Base-by-base conservation (phyloP, 2,329 filamentous ascomycete species). In the Hymenoscyphus infarciens region DNA sequence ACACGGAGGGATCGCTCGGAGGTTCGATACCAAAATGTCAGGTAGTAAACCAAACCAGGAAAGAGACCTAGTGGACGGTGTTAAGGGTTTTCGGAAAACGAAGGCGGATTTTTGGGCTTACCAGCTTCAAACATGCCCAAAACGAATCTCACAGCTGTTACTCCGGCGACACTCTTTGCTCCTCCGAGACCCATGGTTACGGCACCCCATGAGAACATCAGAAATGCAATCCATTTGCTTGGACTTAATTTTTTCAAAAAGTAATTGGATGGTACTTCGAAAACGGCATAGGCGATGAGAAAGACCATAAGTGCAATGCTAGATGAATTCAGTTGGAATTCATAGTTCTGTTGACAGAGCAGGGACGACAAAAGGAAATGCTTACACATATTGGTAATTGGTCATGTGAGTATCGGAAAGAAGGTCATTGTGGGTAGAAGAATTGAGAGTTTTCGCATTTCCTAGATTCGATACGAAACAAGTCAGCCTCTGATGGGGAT, bases 391-490 rank as follows among this genome's bases (percentile, higher is more conserved):
- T 70, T 89, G 79, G 70, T 81, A 78, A 59, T 82, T 79, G 1
- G 82, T 84, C 82, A 89, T 88, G 66, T 79, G 68, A 1, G 86
- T 87, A 70, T 85, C 81, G 19, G 80, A 78, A 39, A 89, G 80
- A 67, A 91, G 81, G 75, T 89, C 86, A 72, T 90, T 77, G 54
- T 79, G 73, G 0, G 82, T 82, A 11, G 83, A 78, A 22, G 81
- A 76, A 71, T 90, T 89, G 65, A 90, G 78, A 29, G 89, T 83
- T 74, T 84, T 86, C 52, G 87, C 86, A 72, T 88, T 88, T 62
- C 79, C 71, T 72, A n/a, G n/a, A n/a, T 8, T 29, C 5, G 16
- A 29, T 7, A 53, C 49, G 19, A n/a, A 11, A 19, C 8, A 53
- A 27, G 15, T 39, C 13, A 39, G 15, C 13, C 29, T 31, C 5